Base-by-base conservation (phyloP, 2,329 filamentous ascomycete genomes). In the Juglanconis sp. region DNA sequence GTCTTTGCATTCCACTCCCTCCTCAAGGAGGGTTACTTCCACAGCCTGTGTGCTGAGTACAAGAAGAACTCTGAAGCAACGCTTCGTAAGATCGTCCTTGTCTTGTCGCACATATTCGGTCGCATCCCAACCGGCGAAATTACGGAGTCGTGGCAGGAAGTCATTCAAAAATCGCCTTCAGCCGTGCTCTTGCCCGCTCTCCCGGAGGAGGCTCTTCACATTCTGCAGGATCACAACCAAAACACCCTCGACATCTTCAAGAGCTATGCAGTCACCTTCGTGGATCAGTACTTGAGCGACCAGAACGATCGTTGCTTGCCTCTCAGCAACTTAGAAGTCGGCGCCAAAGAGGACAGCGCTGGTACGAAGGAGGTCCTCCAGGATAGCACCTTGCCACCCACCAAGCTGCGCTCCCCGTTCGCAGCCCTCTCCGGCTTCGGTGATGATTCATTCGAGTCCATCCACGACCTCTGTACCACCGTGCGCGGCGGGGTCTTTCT, bases 1-100 rank as follows among this genome's bases (percentile, higher is more conserved):
- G 85, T 84, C 5, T 92, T 93, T 68, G 88, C 89, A 0, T 91
- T 93, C 72, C 90, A 93, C 69, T 85, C 88, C 1, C 76, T 94
- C 9, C 74, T 94, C 1, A 87, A 86, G 61, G 83, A 81, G 3
- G 89, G 89, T 0, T 92, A 89, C 68, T 89, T 93, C 69, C 76
- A 80, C 62, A 53, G 77, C 30, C 72, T 93, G 0, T 91, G 88
- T 68, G 77, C 77, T 2, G 76, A 82, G 15, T 78, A 90, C 40
- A 72, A 82, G 48, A 74, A 70, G 3, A 79, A 80, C 15, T 77
- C 79, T 1, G 72, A 82, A 15, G 65, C 71, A 0, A 80, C 85
- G 0, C 70, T 89, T 3, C 74, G 78, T n/a, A 80, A 83, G 35
- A 73, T 93, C 42, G 83, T 92, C 74, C 75, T 91, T 0, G 84